Base-by-base conservation (phyloP, 2,329 filamentous ascomycete species). In the Pyrenochaeta sp. region DNA sequence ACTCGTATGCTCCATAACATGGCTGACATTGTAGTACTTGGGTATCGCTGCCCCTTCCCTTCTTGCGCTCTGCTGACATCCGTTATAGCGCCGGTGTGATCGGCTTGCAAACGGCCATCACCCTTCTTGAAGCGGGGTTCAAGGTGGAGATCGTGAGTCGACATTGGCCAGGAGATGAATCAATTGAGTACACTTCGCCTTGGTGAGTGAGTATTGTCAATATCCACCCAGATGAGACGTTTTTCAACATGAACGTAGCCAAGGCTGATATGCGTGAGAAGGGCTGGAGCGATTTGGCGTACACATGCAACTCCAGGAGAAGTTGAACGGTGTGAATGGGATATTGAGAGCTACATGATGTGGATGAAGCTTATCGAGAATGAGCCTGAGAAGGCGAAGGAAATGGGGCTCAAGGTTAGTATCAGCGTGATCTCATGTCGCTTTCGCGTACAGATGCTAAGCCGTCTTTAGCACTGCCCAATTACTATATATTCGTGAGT, bases 221-320 rank as follows among this genome's bases (percentile, higher is more conserved):
- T 35, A 11, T n/a, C 14, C 12, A 35, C 7, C n/a, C 4, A 27
- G 4, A 27, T 9, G 4, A 27, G 9, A 5, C 23, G 9, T 9
- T 27, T 9, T 27, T 5, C 23, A 27, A 5, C 9, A 9, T 27
- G 4, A 27, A 32, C 14, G 30, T 32, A 35, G 32, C 15, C 5
- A 11, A 35, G 5, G 32, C 32, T 35, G 32, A 35, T 5, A 4
- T 35, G 32, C 12, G 4, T 35, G 15, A 14, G 15, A 14, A 35
- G 32, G 32, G 80, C 80, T 1, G 80, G 81, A 4, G 80, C 77
- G 1, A 77, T 81, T 48, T 82, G 79, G 79, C 73, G 78, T 31
- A 76, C 79, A 2, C 77, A 80, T 54, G 75, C 78, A 76, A 32
- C 32, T 14, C 12, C 32, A n/a, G 32, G 32, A 11, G 32, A 35